Base-by-base conservation (phyloP, 768 basidiomycete species). In the Calvatia gigantea region DNA sequence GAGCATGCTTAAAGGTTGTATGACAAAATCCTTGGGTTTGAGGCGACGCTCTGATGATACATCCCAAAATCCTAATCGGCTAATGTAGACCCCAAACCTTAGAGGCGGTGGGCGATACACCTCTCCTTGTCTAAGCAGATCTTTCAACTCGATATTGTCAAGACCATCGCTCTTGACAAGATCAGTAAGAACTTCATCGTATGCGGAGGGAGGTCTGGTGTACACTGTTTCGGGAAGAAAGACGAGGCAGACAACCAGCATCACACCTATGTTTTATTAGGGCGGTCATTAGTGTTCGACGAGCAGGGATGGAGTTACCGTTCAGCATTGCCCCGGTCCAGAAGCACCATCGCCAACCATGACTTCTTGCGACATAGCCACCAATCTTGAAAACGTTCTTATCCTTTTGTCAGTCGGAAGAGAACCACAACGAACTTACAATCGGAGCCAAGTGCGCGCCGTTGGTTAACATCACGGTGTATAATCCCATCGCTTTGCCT, bases 321-420 rank as follows among this genome's bases (percentile, higher is more conserved):
- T 75, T 71, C n/a, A 75, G 57, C n/a, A 77, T 76, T n/a, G 71
- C 69, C 25, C 73, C 69, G 12, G 72, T 62, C 67, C 72, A 77
- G 54, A 77, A 77, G 53, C 74, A 75, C 76, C 75, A 76, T 39
- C 74, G 64, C 72, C 73, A 72, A n/a, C 71, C 72, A 21, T 64
- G 61, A 48, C 63, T 63, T 47, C 69, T 61, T 3, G 73, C 72
- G n/a, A 74, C 67, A 61, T 73, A 71, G 21, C 73, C 74, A 28
- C 70, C 71, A 21, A 70, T 64, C 71, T 71, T 33, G 14, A 32
- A 23, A n/a, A 23, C 1, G 17, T 11, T 7, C 2, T 21, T 2
- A 17, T 43, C 41, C 42, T 6, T 19, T 23, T 15, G 15, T n/a
- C n/a, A 31, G 19, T n/a, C 23, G 19, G 21, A 35, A 21, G n/a